Conservation (phyloP, 345 rosid genomes). For the Rhodamnia rubescens region DNA sequence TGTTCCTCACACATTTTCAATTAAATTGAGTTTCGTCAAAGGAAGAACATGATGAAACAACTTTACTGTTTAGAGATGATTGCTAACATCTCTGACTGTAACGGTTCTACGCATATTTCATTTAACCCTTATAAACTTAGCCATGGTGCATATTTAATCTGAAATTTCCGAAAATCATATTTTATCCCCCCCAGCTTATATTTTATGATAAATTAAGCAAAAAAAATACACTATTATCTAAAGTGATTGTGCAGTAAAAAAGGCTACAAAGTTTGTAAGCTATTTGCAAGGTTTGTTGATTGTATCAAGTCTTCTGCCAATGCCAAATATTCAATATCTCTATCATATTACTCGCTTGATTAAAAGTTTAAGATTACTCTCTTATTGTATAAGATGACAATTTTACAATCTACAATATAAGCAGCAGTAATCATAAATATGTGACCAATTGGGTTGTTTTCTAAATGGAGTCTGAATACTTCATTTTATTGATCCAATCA, state of each 20-base stretch:
- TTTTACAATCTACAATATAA: not conserved
- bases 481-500: too few species aligned
- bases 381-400: not conserved
- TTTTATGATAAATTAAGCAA: not conserved
- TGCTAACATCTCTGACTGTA: not conserved
- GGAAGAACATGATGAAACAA: not conserved
- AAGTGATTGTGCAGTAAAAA: not conserved
- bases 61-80: not conserved
- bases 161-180: not conserved
- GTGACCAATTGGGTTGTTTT: not conserved
- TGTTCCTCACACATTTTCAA: not conserved
- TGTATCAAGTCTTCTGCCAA: not conserved
- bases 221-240: not conserved
- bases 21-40: not conserved
- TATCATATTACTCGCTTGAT: not conserved
- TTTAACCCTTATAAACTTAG: too few species aligned
- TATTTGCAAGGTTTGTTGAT: not conserved
- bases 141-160: not conserved
- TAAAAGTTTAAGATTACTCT: not conserved
- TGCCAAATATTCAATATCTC: not conserved
- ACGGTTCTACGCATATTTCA: not conserved
- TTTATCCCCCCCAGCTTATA: not conserved
- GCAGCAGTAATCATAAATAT: not conserved
- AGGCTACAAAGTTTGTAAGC: not conserved
- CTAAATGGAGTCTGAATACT: not conserved